A percentile compares a stretch with the other conserved stretches of the same genome.
Conservation (phyloP, 2,329 filamentous ascomycete genomes). For the Hymenoscyphus infarciens region DNA sequence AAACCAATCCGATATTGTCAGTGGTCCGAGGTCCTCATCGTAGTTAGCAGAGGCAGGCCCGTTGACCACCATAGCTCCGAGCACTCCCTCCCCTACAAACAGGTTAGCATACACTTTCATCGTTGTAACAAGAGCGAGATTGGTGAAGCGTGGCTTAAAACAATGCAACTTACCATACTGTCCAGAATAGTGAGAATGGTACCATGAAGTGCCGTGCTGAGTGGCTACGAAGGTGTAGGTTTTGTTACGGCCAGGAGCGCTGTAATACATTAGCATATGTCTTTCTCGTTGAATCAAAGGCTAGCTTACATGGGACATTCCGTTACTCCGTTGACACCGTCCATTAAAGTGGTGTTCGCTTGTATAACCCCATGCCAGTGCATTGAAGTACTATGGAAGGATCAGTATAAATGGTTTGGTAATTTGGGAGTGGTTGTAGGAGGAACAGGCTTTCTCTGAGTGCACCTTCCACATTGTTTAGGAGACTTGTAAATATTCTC, state of each 20-base stretch:
- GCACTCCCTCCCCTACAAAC: conserved; percentile 33
- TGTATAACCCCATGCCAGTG: conserved; percentile 48
- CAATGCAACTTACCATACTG: conserved; percentile 30
- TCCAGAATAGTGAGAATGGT: conserved; percentile 54
- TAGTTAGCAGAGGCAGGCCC: conserved; percentile 55
- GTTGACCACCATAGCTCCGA: conserved; percentile 51
- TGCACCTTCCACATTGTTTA: too few species aligned
- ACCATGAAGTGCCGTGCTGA: conserved; percentile 51
- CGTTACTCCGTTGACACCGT: conserved; percentile 45
- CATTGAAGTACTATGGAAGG: conserved; percentile 35
- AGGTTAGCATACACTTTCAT: background rate
- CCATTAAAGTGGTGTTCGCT: conserved; percentile 40
- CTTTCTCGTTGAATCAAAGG: too few species aligned
- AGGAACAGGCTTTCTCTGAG: too few species aligned
- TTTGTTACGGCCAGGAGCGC: conserved; percentile 42
- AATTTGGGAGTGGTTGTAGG: too few species aligned
- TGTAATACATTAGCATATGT: conserved; percentile 39
- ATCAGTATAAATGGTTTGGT: conserved; percentile 18
- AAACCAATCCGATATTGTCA: conserved; percentile 23
- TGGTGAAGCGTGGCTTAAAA: too few species aligned
- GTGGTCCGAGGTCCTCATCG: conserved; percentile 56
- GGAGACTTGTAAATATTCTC: too few species aligned
- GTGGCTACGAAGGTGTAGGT: conserved; percentile 26
- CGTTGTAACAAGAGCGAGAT: conserved; percentile 16
- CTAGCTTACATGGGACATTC: conserved; percentile 46